phyloP scores from a whole-genome alignment of 2,329 filamentous ascomycete genomes.

The Alternaria viburni region DNA sequence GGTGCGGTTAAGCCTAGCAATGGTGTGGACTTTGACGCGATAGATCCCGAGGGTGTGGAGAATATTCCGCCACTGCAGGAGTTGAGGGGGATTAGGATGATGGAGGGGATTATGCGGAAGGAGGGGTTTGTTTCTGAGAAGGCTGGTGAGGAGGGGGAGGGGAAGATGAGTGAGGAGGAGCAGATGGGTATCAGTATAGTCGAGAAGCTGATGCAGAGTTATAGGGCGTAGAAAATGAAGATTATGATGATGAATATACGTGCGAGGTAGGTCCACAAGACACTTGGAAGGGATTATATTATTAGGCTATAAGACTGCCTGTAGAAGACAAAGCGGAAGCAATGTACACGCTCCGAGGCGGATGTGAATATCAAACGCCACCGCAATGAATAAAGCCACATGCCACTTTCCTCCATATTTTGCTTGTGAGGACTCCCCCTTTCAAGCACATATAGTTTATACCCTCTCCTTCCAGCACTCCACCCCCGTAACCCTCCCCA shows the following conservation, averaged over 20 bases:
- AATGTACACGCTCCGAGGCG: not conserved
- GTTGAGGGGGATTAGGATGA: conserved; percentile 45
- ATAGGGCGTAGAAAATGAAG: conserved; percentile 7
- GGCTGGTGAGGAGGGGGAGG: not conserved
- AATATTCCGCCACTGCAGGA: conserved; percentile 48
- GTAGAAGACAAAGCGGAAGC: not conserved
- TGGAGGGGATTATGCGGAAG: conserved; percentile 42
- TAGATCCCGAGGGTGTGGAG: conserved; percentile 47
- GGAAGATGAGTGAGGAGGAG: conserved; percentile 32
- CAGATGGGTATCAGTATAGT: conserved; percentile 42
- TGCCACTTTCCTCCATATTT: no score
- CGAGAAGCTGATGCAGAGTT: conserved; percentile 41
- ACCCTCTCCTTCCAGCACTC: conserved; percentile 1
- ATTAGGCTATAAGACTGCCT: not conserved
- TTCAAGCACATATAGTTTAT: no score
- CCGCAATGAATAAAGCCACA: not conserved
- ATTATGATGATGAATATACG: not conserved
- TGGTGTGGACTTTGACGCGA: conserved; percentile 49
- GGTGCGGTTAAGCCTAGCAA: conserved; percentile 42
- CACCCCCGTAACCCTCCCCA: conserved; percentile 22
- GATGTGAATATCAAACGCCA: not conserved
- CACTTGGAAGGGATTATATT: not conserved
- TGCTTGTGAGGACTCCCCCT: no score
- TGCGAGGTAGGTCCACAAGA: not conserved
- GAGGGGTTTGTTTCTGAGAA: conserved; percentile 18